phyloP scores from a whole-genome alignment of 228 moss, liverwort and hornwort genomes.

The Sphagnum fallax region DNA sequence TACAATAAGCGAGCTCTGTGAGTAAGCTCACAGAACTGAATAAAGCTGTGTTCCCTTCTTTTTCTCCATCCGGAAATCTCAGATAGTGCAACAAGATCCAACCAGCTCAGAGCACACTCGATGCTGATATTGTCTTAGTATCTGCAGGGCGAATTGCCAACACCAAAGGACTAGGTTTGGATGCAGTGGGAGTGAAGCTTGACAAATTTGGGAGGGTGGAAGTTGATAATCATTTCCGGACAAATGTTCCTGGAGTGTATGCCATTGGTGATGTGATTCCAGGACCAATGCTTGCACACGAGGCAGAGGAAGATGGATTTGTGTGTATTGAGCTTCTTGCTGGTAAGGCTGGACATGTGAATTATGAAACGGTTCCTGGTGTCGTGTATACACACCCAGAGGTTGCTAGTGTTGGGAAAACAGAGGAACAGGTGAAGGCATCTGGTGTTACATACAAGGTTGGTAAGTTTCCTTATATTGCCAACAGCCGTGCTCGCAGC shows the following conservation, averaged over 20 bases:
- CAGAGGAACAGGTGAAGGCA: slow-evolving; percentile 93
- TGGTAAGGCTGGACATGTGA: slow-evolving; percentile 90
- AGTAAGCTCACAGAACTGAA: too few relatives aligned
- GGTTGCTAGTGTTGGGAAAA: slow-evolving; percentile 89
- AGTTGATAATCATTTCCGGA: slow-evolving; percentile 74
- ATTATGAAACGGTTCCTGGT: slow-evolving; percentile 88
- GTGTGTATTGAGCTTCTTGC: slow-evolving; percentile 85
- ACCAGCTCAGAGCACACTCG: slow-evolving; percentile 17
- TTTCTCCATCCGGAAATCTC: too few relatives aligned
- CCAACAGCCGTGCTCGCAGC: slow-evolving; percentile 87
- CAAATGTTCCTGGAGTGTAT: slow-evolving; percentile 65
- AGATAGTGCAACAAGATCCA: too few relatives aligned
- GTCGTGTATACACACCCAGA: slow-evolving; percentile 96
- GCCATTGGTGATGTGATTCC: slow-evolving; percentile 94
- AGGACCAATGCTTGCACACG: slow-evolving; percentile 91
- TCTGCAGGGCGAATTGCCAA: slow-evolving; percentile 78
- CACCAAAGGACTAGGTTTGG: slow-evolving; percentile 70
- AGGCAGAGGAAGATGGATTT: slow-evolving; percentile 83
- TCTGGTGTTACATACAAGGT: slow-evolving; percentile 66
- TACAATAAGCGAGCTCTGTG: too few relatives aligned
- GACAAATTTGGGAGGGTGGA: slow-evolving; percentile 87
- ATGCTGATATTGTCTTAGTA: slow-evolving; percentile 75
- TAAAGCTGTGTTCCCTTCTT: too few relatives aligned
- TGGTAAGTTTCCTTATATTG: slow-evolving; percentile 88
- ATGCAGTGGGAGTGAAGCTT: slow-evolving; percentile 76